A percentile compares a stretch with the other conserved stretches of the same genome.
Evolutionary conservation across 2,329 filamentous ascomycete genomes (phyloP).

Genomic region (Penicillium occitanis): DNA sequence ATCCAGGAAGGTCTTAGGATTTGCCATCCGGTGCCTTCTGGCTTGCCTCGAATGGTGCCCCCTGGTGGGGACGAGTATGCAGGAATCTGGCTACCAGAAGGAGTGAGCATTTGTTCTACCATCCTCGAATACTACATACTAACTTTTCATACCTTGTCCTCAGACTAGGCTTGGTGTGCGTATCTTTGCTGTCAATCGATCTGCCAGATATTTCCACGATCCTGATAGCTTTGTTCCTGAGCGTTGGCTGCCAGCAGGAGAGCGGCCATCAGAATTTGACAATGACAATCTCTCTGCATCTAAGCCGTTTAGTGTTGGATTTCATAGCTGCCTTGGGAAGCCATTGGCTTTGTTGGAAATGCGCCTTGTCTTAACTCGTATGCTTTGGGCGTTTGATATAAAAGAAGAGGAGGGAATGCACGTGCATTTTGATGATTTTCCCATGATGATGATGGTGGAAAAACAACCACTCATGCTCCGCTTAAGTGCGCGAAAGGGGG

Average conservation of each 20-base stretch:
- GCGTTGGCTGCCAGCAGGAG: background rate
- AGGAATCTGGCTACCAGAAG: constrained; percentile 3
- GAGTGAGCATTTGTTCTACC: background rate
- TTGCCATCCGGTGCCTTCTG: background rate
- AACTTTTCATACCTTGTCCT: background rate
- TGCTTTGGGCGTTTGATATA: constrained; percentile 8
- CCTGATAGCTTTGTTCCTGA: constrained; percentile 9
- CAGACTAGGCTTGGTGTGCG: constrained; percentile 6
- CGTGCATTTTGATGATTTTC: constrained; percentile 1
- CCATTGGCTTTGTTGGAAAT: constrained; percentile 6
- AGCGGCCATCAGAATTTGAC: background rate
- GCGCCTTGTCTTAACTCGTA: constrained; percentile 6
- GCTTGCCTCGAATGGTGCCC: background rate
- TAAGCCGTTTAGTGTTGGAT: background rate
- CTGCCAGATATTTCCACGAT: background rate
- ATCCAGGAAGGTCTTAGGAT: background rate
- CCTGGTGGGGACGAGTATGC: constrained; percentile 3
- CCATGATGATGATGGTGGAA: constrained; percentile 8
- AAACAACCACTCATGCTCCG: constrained; percentile 3
- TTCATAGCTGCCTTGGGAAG: constrained; percentile 5
- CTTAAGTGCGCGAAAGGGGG: background rate
- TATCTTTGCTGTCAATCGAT: constrained; percentile 4
- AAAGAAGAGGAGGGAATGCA: background rate
- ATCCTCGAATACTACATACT: background rate
- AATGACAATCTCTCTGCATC: background rate